phyloP scores from a whole-genome alignment of 2,329 filamentous ascomycete species.

The Trichoderma sp. region DNA sequence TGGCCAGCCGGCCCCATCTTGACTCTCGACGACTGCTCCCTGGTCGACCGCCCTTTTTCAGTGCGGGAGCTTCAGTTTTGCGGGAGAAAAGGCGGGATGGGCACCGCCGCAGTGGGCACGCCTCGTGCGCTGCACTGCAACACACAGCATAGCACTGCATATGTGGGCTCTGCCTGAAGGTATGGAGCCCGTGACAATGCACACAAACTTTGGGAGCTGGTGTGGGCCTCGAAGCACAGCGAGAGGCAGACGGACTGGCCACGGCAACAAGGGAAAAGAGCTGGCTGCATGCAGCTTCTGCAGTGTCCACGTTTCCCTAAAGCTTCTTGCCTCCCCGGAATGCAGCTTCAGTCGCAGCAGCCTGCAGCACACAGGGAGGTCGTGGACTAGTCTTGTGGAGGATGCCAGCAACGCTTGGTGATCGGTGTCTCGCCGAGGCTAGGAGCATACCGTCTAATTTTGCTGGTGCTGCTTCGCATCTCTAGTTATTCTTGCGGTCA shows the following conservation, averaged over 20 bases:
- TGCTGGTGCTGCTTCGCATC: constrained; percentile 6
- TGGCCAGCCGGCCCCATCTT: neutral
- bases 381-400: neutral
- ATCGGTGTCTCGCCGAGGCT: constrained; percentile 18
- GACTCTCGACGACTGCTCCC: neutral
- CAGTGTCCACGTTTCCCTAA: constrained; percentile 15
- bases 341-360: neutral
- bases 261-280: constrained; percentile 4
- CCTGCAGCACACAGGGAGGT: neutral
- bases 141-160: constrained; percentile 16
- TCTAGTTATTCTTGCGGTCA: constrained; percentile 22
- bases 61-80: constrained; percentile 24
- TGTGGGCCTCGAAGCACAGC: neutral
- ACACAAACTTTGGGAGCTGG: constrained; percentile 15
- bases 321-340: constrained; percentile 21
- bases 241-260: neutral
- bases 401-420: neutral
- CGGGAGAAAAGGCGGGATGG: constrained; percentile 28
- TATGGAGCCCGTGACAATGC: constrained; percentile 14
- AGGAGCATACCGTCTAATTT: constrained; percentile 20
- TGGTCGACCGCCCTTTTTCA: constrained; percentile 26
- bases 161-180: neutral
- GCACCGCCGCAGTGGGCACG: constrained; percentile 16
- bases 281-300: constrained; percentile 9
- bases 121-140: constrained; percentile 19